phyloP scores from a whole-genome alignment of 129 eudicot species.

The Calendula officinalis region DNA sequence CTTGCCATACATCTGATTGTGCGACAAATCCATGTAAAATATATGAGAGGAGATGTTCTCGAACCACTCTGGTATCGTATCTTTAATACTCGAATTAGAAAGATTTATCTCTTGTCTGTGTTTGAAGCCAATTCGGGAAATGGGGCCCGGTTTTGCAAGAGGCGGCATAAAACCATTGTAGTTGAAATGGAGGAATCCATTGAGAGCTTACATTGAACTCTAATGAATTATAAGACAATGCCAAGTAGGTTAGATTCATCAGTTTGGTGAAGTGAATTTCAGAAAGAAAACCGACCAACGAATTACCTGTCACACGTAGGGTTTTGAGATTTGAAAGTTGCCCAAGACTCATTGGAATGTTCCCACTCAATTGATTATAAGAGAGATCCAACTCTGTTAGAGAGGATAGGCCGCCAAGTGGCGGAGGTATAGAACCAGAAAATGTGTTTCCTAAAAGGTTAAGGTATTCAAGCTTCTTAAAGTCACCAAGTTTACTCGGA shows the following conservation, averaged over 20 bases:
- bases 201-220: not conserved
- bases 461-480: too few species aligned
- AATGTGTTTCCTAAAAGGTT: too few species aligned
- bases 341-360: not conserved
- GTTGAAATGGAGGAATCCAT: conserved; percentile 31
- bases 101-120: not conserved
- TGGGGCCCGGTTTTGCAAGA: not conserved
- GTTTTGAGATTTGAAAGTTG: not conserved
- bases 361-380: not conserved
- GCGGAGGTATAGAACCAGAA: too few species aligned
- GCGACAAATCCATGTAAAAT: not conserved
- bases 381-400: too few species aligned
- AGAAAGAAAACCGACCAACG: not conserved
- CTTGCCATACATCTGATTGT: not conserved
- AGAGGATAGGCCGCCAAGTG: too few species aligned
- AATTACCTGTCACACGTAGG: not conserved
- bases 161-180: not conserved
- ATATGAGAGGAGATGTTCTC: not conserved
- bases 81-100: conserved; percentile 10
- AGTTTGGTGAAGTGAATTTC: not conserved
- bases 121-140: conserved; percentile 9
- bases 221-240: not conserved
- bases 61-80: conserved; percentile 9
- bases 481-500: too few species aligned
- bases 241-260: not conserved